Evolutionary conservation across 1,284 basidiomycete species (phyloP).

Genomic region (Thelephora terrestris): DNA sequence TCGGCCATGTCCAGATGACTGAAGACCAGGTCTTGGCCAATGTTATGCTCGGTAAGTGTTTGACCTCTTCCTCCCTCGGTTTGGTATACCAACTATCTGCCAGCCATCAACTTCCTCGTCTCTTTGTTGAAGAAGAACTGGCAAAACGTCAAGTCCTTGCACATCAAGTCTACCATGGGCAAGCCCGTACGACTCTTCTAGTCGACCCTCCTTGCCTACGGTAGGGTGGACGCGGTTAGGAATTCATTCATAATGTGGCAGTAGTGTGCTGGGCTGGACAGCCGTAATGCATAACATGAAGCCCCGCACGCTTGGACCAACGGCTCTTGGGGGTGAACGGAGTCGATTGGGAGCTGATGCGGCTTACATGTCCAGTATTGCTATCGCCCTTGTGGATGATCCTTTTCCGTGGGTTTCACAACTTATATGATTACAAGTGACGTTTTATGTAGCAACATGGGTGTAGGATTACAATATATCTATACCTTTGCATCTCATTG

Average conservation of each 20-base stretch:
- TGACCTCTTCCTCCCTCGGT: background rate
- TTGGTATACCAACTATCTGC: background rate
- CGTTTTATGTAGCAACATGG: too few relatives aligned
- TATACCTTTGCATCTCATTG: too few relatives aligned
- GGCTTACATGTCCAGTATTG: slow-evolving; percentile 10
- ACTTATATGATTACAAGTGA: too few relatives aligned
- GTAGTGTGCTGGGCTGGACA: slow-evolving; percentile 13
- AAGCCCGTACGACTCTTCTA: slow-evolving; percentile 93
- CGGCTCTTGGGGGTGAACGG: slow-evolving; percentile 51
- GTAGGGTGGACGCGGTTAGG: slow-evolving; percentile 2
- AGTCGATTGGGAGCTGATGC: slow-evolving; percentile 82
- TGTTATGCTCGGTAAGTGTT: slow-evolving; percentile 83
- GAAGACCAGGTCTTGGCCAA: slow-evolving; percentile 97
- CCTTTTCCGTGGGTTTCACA: too few relatives aligned
- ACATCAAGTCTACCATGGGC: slow-evolving; percentile 99
- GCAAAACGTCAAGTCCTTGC: slow-evolving; percentile 99
- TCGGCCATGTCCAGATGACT: slow-evolving; percentile 96
- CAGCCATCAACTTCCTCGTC: slow-evolving; percentile 99
- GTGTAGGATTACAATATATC: too few relatives aligned
- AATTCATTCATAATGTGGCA: slow-evolving; percentile 4
- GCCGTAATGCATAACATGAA: slow-evolving; percentile 75
- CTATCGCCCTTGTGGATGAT: too few relatives aligned
- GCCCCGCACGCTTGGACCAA: slow-evolving; percentile 92
- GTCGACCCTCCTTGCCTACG: slow-evolving; percentile 19
- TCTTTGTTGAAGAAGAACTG: slow-evolving; percentile 99